phyloP scores from a whole-genome alignment of 129 eudicot genomes.

The Chrysanthemum makinoi region DNA sequence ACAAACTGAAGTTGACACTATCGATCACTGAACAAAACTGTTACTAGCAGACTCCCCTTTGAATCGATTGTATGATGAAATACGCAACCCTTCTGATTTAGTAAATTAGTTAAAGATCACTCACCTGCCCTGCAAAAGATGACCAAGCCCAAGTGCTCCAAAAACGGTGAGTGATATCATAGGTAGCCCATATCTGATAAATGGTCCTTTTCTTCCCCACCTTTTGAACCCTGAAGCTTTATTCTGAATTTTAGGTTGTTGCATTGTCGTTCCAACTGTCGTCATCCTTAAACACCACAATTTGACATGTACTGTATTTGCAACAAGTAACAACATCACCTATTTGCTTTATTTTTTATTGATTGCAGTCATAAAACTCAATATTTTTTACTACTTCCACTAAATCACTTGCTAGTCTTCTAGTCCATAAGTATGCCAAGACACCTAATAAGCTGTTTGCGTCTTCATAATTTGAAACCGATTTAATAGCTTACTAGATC shows the following conservation, averaged over 20 bases:
- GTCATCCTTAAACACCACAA: constrained; percentile 42
- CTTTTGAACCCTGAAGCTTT: constrained; percentile 59
- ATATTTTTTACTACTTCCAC: constrained; percentile 5
- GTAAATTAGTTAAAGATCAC: constrained; percentile 10
- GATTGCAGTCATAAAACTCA: neutral
- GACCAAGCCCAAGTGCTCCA: constrained; percentile 90
- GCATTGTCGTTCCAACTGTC: constrained; percentile 38
- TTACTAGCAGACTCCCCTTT: neutral
- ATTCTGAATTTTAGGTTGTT: constrained; percentile 36
- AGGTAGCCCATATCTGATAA: constrained; percentile 91
- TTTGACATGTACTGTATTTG: constrained; percentile 16
- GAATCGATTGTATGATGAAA: neutral
- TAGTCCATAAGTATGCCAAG: neutral
- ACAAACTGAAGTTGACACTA: neutral
- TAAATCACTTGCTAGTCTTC: neutral
- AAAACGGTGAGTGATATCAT: constrained; percentile 88
- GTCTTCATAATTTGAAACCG: neutral
- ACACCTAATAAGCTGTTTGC: neutral
- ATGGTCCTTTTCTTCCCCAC: constrained; percentile 86
- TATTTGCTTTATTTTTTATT: neutral
- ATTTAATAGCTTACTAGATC: neutral
- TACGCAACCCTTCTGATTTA: neutral
- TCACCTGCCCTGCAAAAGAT: constrained; percentile 90
- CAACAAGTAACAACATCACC: constrained; percentile 14
- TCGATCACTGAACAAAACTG: neutral